phyloP scores from a whole-genome alignment of 176 grass and related monocot genomes.

The Raddia guianensis region DNA sequence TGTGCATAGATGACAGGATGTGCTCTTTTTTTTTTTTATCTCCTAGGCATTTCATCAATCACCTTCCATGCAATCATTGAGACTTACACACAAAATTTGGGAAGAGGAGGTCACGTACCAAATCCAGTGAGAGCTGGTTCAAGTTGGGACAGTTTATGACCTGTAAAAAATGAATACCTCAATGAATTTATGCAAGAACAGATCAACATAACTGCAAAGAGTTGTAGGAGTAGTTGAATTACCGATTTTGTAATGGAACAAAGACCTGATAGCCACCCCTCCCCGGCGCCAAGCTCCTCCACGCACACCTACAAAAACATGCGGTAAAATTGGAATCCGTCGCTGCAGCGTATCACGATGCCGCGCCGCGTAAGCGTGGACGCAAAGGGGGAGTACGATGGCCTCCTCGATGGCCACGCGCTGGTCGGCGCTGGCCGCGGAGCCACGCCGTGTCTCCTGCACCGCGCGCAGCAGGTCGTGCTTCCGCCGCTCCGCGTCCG shows the following conservation, averaged over 20 bases:
- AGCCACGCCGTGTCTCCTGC: constrained; percentile 82
- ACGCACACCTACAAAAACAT: constrained; percentile 65
- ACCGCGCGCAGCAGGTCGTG: constrained; percentile 72
- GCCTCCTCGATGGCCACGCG: constrained; percentile 90
- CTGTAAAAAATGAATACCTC: constrained; percentile 46
- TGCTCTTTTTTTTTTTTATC: too few species aligned
- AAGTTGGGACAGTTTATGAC: constrained; percentile 87
- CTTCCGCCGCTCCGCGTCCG: constrained; percentile 69
- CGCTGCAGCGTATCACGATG: not conserved
- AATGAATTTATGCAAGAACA: constrained; percentile 28
- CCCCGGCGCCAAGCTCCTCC: constrained; percentile 67
- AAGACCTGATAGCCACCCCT: constrained; percentile 69
- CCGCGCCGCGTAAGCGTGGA: not conserved
- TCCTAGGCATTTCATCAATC: too few species aligned
- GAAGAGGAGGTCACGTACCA: too few species aligned
- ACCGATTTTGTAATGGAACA: constrained; percentile 72
- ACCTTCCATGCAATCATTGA: too few species aligned
- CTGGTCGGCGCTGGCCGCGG: constrained; percentile 60
- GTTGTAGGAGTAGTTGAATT: constrained; percentile 2
- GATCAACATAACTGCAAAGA: not conserved
- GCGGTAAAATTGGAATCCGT: not conserved
- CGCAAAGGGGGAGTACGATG: constrained; percentile 40
- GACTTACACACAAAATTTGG: too few species aligned
- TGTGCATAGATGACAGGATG: too few species aligned
- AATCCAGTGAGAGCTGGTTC: constrained; percentile 69